phyloP scores from a whole-genome alignment of 257 asterid species.

The Dorcoceras hygrometricum region DNA sequence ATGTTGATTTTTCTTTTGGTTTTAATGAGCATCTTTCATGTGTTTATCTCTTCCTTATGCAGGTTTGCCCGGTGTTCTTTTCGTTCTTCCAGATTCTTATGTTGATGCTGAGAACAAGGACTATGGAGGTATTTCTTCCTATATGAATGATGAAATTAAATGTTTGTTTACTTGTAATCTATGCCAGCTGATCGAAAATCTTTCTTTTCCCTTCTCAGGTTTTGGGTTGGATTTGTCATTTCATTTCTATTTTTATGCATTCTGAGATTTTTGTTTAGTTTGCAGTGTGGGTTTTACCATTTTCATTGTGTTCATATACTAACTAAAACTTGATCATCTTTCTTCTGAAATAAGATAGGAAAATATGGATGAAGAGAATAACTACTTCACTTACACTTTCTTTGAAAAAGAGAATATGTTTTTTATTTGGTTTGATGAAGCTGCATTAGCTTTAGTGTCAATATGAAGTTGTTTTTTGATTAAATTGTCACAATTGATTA shows the following conservation, averaged over 20 bases:
- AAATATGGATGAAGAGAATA: background rate
- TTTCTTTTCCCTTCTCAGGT: background rate
- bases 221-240: background rate
- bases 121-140: constrained; percentile 66
- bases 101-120: constrained; percentile 97
- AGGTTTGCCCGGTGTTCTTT: constrained; percentile 94
- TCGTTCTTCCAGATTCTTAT: constrained; percentile 97
- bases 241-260: too few relatives aligned
- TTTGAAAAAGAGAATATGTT: too few relatives aligned
- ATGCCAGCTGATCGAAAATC: background rate
- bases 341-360: background rate
- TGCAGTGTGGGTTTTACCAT: background rate
- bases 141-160: background rate
- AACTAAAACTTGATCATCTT: background rate
- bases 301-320: background rate
- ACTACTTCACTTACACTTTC: too few relatives aligned
- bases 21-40: background rate
- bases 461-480: background rate
- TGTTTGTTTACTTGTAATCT: background rate
- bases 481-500: background rate
- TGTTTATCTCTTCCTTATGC: constrained; percentile 19
- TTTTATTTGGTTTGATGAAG: background rate
- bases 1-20: background rate
- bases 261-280: too few relatives aligned
- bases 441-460: background rate